These are phyloP conservation scores for Entomortierella beljakovae DNA, from an alignment of 192 early-diverging fungal genomes.

Conservation along the genomic window DNA sequence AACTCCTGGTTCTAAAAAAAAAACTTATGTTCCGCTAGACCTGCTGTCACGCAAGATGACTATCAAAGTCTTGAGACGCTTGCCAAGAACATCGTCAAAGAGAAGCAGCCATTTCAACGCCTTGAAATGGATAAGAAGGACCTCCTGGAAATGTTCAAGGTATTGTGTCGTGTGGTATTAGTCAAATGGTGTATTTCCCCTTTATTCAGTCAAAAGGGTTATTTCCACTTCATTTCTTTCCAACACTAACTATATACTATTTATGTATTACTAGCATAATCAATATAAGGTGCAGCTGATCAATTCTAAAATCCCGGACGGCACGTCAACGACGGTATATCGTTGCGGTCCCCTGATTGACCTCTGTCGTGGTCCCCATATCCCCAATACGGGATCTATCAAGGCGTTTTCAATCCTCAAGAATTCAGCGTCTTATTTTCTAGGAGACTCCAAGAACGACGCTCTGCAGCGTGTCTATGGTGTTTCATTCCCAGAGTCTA, in stretches of 20 bases:
- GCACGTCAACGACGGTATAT: slow-evolving; percentile 94
- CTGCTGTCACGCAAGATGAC: slow-evolving; percentile 77
- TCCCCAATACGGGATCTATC: slow-evolving; percentile 93
- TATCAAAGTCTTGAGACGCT: slow-evolving; percentile 87
- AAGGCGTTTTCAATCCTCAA: slow-evolving; percentile 92
- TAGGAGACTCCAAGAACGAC: slow-evolving; percentile 96
- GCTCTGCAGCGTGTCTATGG: slow-evolving; percentile 98
- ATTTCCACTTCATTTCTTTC: too few species aligned
- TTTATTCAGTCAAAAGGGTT: too few species aligned
- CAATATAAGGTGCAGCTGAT: slow-evolving; percentile 97
- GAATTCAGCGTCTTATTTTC: slow-evolving; percentile 98
- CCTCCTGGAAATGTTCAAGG: slow-evolving; percentile 95
- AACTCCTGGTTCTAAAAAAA: too few species aligned
- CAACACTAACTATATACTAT: too few species aligned
- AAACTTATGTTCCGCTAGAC: neutral
- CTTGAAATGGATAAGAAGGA: slow-evolving; percentile 88
- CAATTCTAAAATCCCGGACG: slow-evolving; percentile 88
- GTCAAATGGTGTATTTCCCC: neutral
- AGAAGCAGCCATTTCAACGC: slow-evolving; percentile 96
- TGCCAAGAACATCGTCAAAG: slow-evolving; percentile 87
- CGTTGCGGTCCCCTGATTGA: slow-evolving; percentile 98
- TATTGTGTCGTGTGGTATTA: neutral
- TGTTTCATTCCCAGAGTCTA: slow-evolving; percentile 97
- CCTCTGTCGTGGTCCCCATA: slow-evolving; percentile 94
- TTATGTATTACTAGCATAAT: slow-evolving; percentile 72